Conservation (phyloP, 2,329 filamentous ascomycete genomes). For the Bipolaris gigantea region DNA sequence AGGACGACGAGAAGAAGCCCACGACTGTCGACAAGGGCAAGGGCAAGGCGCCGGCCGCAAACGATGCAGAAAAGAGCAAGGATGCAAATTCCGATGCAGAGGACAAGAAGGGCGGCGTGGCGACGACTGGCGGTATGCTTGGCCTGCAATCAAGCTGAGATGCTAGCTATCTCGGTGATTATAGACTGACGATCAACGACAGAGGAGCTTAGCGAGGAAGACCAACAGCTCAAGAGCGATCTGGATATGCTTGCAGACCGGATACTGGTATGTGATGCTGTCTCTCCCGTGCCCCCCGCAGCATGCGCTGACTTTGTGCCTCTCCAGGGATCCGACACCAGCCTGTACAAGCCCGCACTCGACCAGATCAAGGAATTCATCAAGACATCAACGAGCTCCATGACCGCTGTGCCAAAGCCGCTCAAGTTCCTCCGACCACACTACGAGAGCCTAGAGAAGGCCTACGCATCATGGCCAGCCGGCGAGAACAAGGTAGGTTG, state of each 20-base stretch:
- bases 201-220: conserved; percentile 96
- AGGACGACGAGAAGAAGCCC: conserved; percentile 84
- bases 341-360: conserved; percentile 87
- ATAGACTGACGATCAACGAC: conserved; percentile 45
- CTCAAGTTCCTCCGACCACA: conserved; percentile 97
- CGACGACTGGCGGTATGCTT: conserved; percentile 58
- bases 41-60: conserved; percentile 76
- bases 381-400: conserved; percentile 98
- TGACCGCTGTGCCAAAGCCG: conserved; percentile 98
- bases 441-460: conserved; percentile 83
- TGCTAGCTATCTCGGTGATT: conserved; percentile 11
- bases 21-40: conserved; percentile 92
- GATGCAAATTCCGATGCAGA: conserved; percentile 70
- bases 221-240: conserved; percentile 97
- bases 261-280: conserved; percentile 66
- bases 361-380: conserved; percentile 98
- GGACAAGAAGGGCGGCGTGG: conserved; percentile 75
- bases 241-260: conserved; percentile 97
- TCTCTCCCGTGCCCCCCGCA: conserved; percentile 12
- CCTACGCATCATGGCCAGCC: conserved; percentile 86
- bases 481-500: conserved; percentile 74
- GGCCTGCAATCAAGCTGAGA: conserved; percentile 15
- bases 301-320: conserved; percentile 29
- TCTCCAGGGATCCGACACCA: conserved; percentile 76
- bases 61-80: conserved; percentile 62